These are phyloP conservation scores for Xylaria sp. DNA, from an alignment of 2,329 filamentous ascomycete species.

Conservation along the genomic window DNA sequence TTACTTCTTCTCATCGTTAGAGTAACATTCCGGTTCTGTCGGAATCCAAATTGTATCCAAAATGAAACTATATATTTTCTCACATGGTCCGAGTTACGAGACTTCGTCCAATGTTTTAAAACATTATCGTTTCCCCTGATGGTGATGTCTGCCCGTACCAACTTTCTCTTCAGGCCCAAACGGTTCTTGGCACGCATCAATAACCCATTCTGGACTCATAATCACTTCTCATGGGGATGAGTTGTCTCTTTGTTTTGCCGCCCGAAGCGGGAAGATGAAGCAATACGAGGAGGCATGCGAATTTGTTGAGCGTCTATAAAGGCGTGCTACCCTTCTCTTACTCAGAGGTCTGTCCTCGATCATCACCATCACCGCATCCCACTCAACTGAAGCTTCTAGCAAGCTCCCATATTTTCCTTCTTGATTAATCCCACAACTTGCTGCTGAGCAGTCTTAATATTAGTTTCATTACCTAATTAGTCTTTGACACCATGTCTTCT, in stretches of 20 bases:
- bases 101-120: conserved; percentile 33
- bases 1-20: not conserved
- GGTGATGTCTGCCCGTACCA: conserved; percentile 16
- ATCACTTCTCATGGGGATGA: conserved; percentile 1
- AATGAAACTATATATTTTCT: conserved; percentile 21
- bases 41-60: not conserved
- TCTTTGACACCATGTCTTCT: conserved; percentile 44
- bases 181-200: conserved; percentile 7
- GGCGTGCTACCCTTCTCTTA: conserved; percentile 3
- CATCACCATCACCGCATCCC: conserved; percentile 19
- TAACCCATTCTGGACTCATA: not conserved
- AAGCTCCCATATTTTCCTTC: conserved; percentile 16
- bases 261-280: not conserved
- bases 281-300: not conserved
- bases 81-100: conserved; percentile 1
- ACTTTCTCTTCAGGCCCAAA: not conserved
- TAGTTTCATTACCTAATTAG: conserved; percentile 12
- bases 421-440: not conserved
- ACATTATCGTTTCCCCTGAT: conserved; percentile 20
- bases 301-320: conserved; percentile 27
- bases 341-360: conserved; percentile 2
- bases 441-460: conserved; percentile 44
- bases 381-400: conserved; percentile 22
- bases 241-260: not conserved
- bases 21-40: not conserved